Evolutionary conservation across 352 stramenopile species (phyloP).

Genomic region (Globisporangium heterothallicum): DNA sequence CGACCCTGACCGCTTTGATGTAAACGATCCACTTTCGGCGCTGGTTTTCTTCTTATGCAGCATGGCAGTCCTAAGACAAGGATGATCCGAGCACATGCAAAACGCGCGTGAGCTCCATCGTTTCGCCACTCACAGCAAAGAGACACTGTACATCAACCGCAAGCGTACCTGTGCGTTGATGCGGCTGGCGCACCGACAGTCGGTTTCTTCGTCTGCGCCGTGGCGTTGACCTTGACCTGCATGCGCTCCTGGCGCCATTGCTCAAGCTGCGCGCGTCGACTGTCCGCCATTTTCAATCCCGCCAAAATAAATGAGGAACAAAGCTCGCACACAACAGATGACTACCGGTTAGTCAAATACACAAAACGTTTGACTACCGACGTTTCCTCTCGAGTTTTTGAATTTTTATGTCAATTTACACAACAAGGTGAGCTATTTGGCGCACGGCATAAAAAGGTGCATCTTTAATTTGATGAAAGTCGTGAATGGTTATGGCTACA

Average conservation of each 20-base stretch:
- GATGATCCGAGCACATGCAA: not conserved
- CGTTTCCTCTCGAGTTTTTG: not conserved
- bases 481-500: too few relatives aligned
- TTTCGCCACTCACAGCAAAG: not conserved
- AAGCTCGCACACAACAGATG: not conserved
- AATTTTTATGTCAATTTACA: not conserved
- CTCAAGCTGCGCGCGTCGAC: conserved; percentile 54
- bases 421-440: too few relatives aligned
- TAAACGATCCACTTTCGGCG: not conserved
- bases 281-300: conserved; percentile 39
- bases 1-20: not conserved
- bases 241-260: conserved; percentile 55
- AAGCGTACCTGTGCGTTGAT: conserved; percentile 3
- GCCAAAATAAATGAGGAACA: conserved; percentile 8
- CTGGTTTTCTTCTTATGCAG: not conserved
- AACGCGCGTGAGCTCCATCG: not conserved
- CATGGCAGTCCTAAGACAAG: not conserved
- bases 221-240: conserved; percentile 17
- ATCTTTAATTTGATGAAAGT: too few relatives aligned
- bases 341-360: not conserved
- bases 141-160: not conserved
- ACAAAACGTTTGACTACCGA: not conserved
- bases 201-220: not conserved
- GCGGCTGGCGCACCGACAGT: not conserved
- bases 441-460: not conserved